Base-by-base conservation (phyloP, 1,139 yeast genomes). In the Candida freyschussii region DNA sequence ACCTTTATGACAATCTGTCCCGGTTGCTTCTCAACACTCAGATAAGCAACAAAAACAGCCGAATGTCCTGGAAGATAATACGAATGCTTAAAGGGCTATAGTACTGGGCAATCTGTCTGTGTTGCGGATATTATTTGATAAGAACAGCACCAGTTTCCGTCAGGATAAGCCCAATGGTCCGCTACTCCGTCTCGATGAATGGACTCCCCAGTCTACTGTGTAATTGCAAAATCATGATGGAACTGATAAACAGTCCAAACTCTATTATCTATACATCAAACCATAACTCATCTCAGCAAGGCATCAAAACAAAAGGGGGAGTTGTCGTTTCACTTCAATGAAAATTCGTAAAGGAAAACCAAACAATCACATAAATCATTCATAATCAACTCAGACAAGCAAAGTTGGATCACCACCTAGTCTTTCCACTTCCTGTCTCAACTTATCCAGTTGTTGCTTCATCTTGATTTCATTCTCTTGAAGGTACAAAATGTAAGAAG, bases 401-500 rank as follows among this genome's bases (percentile, higher is more conserved):
- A n/a, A n/a, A 22, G 26, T 15, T 11, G 33, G 29, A 25, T 37
- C 25, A 20, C 52, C 51, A 20, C 52, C 50, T 21, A 48, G 38
- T 37, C 46, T 47, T 22, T 26, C 23, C 9, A 48, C 39, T 21
- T 48, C 50, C 30, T 27, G 29, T 27, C 37, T 52, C 40, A 53
- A 45, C 30, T 38, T 42, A 32, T 41, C 50, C 33, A 58, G 37
- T 43, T 64, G 61, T n/a, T 50, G 41, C 32, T 49, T 49, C 42
- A 66, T 50, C 32, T 52, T 52, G 22, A 55, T 53, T 45, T 71
- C 70, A 40, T 68, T 68, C 25, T 63, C 63, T 44, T 72, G 75
- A 39, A 76, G 49, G 42, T 63, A 62, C 25, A 68, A 50, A 31
- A 79, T 67, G 47, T 79, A 78, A 29, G 72, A 74, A 5, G 75